Evolutionary conservation across 495 filamentous ascomycete species (phyloP).

Genomic region (Lichenothelia convexa): DNA sequence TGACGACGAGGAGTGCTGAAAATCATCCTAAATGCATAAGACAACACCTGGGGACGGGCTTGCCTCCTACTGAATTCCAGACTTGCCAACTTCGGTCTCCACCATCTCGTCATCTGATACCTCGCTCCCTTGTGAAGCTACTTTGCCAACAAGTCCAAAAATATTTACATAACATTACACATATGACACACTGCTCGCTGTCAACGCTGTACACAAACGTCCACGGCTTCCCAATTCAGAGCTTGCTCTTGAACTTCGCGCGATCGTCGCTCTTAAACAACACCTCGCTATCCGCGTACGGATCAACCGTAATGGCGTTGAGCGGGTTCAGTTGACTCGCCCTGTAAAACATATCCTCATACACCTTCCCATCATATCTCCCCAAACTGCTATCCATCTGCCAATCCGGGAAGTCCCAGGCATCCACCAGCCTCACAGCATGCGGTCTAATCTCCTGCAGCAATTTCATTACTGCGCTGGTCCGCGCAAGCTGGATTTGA

Average conservation of each 20-base stretch:
- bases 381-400: conserved; percentile 47
- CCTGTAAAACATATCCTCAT: conserved; percentile 48
- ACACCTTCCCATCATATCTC: conserved; percentile 46
- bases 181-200: not conserved
- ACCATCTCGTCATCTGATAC: no score
- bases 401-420: conserved; percentile 54
- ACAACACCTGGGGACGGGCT: no score
- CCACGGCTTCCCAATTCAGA: conserved; percentile 14
- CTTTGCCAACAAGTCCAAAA: no score
- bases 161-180: no score
- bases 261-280: conserved; percentile 37
- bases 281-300: conserved; percentile 42
- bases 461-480: conserved; percentile 41
- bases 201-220: not conserved
- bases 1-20: no score
- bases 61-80: no score
- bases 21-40: no score
- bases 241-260: conserved; percentile 25
- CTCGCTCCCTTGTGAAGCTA: no score
- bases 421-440: conserved; percentile 45
- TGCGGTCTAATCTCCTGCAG: conserved; percentile 49
- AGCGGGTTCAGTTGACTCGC: conserved; percentile 49
- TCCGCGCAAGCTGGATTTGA: conserved; percentile 42
- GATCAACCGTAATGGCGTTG: conserved; percentile 46
- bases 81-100: no score